Evolutionary conservation across 2,329 filamentous ascomycete genomes (phyloP), one percentile per base, ranked within the genome.

Genomic region (Hypoxylon sp.): DNA sequence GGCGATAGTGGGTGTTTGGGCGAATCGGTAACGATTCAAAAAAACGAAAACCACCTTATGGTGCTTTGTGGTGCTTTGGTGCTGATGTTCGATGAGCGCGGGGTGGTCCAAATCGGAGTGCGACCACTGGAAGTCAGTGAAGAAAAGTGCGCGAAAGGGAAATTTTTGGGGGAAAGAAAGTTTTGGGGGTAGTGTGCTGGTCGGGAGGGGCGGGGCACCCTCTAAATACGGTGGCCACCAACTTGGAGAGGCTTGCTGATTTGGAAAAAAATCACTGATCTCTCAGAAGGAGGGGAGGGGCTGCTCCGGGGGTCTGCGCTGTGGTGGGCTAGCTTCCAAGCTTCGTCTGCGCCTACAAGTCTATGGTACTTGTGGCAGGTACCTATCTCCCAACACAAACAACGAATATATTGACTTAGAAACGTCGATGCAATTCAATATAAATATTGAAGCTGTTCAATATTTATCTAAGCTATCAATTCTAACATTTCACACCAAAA

Each of bases 201-300:
- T 53, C 68, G 58, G 73, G 57, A 70, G 73, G 72, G 74, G 74
- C 69, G 70, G 68, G 59, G 70, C 64, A 66, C 41, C 63, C 72
- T 75, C 74, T 75, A 76, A 75, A 75, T 76, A 76, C 56, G 69
- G 53, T 52, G 41, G 51, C 28, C 21, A 64, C 60, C 57, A 72
- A 23, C 23, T 23, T 23, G 23, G 23, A 23, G 5, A 30, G 67
- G 57, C 63, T 69, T 68, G 74, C 73, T 76, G 75, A 76, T 76
- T 76, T 68, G 66, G 38, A 65, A 71, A 72, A 75, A 75, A 69
- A 70, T 67, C 64, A 69, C 63, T 67, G 56, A 64, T 23, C 43
- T n/a, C 45, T 49, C 48, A 49, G 43, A 57, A 23, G 48, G 38
- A 64, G 63, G 69, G 66, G 68, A 62, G 65, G 43, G 61, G 65